These are phyloP conservation scores for Galium porrigens DNA, from an alignment of 305 asterid genomes.

Conservation along the genomic window DNA sequence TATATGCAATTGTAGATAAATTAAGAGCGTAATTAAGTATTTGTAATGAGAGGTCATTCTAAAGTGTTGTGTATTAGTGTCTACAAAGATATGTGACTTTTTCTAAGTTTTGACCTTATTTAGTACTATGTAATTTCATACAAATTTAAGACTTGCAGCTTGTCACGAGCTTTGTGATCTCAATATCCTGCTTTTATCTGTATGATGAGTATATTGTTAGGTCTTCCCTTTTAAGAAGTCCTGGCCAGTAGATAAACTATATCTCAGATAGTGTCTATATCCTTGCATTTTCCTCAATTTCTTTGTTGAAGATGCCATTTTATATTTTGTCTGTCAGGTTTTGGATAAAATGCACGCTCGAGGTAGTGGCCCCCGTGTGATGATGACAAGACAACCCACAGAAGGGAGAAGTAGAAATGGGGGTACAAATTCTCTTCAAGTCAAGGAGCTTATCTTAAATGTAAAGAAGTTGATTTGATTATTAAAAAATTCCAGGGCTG, in stretches of 20 bases:
- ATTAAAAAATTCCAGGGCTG: slow-evolving; percentile 38
- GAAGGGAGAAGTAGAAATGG: slow-evolving; percentile 93
- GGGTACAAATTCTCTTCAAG: slow-evolving; percentile 30
- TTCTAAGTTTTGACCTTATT: too few species aligned
- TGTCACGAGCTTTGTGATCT: too few species aligned
- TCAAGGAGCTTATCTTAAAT: slow-evolving; percentile 9
- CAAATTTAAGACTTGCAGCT: too few species aligned
- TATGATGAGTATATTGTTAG: background rate
- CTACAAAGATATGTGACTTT: too few species aligned
- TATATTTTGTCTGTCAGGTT: slow-evolving; percentile 34
- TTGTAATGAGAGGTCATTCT: background rate
- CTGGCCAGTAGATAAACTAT: background rate
- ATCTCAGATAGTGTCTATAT: background rate
- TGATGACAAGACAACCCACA: slow-evolving; percentile 92
- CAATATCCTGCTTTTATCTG: background rate
- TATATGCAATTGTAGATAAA: background rate
- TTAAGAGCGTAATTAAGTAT: background rate
- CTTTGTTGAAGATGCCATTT: background rate
- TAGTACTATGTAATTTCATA: too few species aligned
- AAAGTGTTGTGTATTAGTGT: background rate
- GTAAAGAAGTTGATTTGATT: slow-evolving; percentile 15
- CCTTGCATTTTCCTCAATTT: background rate
- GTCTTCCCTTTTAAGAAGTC: background rate
- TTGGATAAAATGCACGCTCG: slow-evolving; percentile 97
- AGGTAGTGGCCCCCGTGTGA: slow-evolving; percentile 73